Evolutionary conservation across 129 eudicot species (phyloP).

Genomic region (Tagetes erecta): DNA sequence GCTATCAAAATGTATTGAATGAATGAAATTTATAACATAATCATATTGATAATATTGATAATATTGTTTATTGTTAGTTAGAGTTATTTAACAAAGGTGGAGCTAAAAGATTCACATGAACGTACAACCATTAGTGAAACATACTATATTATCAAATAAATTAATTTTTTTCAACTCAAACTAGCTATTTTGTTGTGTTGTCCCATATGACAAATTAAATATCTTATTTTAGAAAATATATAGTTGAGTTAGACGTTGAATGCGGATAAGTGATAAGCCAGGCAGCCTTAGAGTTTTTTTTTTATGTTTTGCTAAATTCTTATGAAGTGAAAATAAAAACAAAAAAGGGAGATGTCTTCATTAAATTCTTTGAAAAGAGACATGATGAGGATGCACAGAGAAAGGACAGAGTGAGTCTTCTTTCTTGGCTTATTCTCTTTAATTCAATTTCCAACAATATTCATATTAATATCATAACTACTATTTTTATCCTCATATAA

Average conservation of each 20-base stretch:
- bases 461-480: neutral
- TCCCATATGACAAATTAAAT: neutral
- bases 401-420: constrained; percentile 32
- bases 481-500: neutral
- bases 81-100: too few relatives aligned
- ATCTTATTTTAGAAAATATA: neutral
- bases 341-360: constrained; percentile 28
- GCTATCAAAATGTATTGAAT: too few relatives aligned
- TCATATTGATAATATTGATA: too few relatives aligned
- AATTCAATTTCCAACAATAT: constrained; percentile 18
- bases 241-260: too few relatives aligned
- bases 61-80: too few relatives aligned
- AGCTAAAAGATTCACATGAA: too few relatives aligned
- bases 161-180: neutral
- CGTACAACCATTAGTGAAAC: neutral
- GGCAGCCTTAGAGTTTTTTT: too few relatives aligned
- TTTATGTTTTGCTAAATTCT: neutral
- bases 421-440: constrained; percentile 25
- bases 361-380: constrained; percentile 33
- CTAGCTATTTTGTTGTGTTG: neutral
- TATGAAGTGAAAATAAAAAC: constrained; percentile 21
- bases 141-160: neutral
- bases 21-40: too few relatives aligned
- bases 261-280: too few relatives aligned
- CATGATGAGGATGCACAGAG: constrained; percentile 32